phyloP scores from a whole-genome alignment of 345 rosid species.

The Passiflora organensis region DNA sequence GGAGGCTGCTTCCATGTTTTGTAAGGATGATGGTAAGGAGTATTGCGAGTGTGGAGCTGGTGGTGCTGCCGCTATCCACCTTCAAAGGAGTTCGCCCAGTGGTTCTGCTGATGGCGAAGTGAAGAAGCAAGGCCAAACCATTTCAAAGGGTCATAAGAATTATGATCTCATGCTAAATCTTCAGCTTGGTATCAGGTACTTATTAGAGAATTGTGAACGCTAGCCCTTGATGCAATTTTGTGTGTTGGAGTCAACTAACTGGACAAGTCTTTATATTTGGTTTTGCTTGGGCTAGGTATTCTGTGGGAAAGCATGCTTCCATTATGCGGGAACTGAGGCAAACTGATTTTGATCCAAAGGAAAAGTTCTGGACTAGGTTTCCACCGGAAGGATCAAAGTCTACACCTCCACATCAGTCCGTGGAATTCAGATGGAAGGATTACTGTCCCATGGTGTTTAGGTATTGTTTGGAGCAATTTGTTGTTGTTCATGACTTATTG shows the following conservation, averaged over 20 bases:
- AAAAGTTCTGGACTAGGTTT: conserved; percentile 73
- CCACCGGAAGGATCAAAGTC: conserved; percentile 70
- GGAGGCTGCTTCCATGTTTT: conserved; percentile 54
- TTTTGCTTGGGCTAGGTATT: conserved; percentile 34
- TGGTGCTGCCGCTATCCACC: conserved; percentile 8
- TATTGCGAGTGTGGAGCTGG: neutral
- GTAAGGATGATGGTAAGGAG: conserved; percentile 32
- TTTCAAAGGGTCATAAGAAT: conserved; percentile 56
- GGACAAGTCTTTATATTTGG: too few relatives aligned
- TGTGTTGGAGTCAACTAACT: neutral
- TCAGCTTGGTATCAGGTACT: conserved; percentile 66
- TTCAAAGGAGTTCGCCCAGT: conserved; percentile 10
- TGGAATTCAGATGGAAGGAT: conserved; percentile 76
- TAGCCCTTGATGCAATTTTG: neutral
- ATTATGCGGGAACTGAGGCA: conserved; percentile 47
- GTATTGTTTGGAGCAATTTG: conserved; percentile 19
- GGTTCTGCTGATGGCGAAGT: conserved; percentile 35
- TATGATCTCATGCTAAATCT: conserved; percentile 67
- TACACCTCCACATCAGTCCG: conserved; percentile 64
- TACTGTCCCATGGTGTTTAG: conserved; percentile 77
- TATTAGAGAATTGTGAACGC: neutral
- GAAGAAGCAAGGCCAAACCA: conserved; percentile 59
- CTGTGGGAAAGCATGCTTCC: conserved; percentile 63
- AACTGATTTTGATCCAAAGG: conserved; percentile 68
- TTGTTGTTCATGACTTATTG: neutral